Conservation (phyloP, 345 rosid species). For the Cardamine chenopodiifolia region DNA sequence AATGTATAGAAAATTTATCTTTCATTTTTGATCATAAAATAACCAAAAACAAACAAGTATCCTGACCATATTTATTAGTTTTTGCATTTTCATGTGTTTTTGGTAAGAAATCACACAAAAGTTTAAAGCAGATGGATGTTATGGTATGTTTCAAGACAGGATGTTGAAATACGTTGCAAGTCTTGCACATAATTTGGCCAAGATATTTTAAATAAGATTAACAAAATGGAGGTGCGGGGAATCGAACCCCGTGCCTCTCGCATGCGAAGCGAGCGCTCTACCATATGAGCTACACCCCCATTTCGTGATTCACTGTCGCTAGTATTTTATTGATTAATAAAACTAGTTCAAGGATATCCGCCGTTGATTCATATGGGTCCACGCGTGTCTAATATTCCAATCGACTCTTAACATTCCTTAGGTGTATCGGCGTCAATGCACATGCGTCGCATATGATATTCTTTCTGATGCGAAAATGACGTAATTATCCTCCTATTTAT, state of each 20-base stretch:
- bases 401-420: slow-evolving; percentile 22
- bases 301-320: not conserved
- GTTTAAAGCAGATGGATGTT: rapidly evolving
- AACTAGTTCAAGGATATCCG: no score
- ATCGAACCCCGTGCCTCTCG: slow-evolving; percentile 68
- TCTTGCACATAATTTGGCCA: no score
- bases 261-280: slow-evolving; percentile 95
- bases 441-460: slow-evolving; percentile 35
- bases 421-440: slow-evolving; percentile 28
- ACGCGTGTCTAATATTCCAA: no score
- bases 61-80: not conserved
- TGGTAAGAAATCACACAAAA: not conserved
- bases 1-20: not conserved
- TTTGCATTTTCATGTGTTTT: not conserved
- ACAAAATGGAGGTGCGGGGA: slow-evolving; percentile 11
- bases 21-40: not conserved
- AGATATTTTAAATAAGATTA: no score
- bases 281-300: slow-evolving; percentile 83
- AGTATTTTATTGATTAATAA: no score
- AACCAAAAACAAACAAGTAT: not conserved
- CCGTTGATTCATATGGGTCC: no score
- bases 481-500: not conserved
- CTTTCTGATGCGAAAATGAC: not conserved
- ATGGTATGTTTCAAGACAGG: no score
- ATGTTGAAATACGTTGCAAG: no score